Percentiles rank a stretch among this genome's conserved stretches.
Conservation (phyloP, 2,329 filamentous ascomycete genomes). For the Pseudogymnoascus sp. region DNA sequence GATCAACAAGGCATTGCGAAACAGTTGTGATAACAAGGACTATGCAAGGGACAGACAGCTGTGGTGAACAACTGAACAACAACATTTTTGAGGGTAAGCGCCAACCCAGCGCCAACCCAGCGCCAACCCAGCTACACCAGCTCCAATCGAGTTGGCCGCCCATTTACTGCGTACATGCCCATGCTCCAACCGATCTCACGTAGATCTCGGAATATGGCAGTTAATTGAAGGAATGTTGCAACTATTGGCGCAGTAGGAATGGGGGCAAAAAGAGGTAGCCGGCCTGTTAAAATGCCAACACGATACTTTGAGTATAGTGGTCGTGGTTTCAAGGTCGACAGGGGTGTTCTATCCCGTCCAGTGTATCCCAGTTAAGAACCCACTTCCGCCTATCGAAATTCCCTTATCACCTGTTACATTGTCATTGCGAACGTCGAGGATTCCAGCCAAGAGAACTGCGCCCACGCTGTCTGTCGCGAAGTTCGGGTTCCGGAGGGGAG, state of each 20-base stretch:
- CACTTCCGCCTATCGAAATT: slow-evolving; percentile 1
- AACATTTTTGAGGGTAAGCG: neutral
- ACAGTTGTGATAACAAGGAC: neutral
- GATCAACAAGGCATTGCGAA: slow-evolving; percentile 1
- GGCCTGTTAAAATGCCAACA: neutral
- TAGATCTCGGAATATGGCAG: neutral
- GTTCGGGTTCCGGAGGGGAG: neutral
- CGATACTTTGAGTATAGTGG: neutral
- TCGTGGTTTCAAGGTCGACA: slow-evolving; percentile 4
- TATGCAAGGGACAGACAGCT: slow-evolving; percentile 3
- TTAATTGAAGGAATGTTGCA: neutral
- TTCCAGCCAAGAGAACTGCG: neutral
- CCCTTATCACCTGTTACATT: neutral
- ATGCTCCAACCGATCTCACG: neutral
- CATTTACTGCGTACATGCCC: neutral
- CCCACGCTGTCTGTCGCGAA: neutral
- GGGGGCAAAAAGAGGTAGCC: neutral
- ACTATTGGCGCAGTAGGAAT: neutral
- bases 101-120: neutral
- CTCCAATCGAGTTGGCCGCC: neutral
- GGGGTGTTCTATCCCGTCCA: neutral
- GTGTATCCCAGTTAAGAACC: neutral
- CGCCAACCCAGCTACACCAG: neutral
- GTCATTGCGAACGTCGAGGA: neutral
- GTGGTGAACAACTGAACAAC: no score